These are phyloP conservation scores for Leccinum angustisporum DNA, from an alignment of 1,284 basidiomycete genomes.

Conservation along the genomic window DNA sequence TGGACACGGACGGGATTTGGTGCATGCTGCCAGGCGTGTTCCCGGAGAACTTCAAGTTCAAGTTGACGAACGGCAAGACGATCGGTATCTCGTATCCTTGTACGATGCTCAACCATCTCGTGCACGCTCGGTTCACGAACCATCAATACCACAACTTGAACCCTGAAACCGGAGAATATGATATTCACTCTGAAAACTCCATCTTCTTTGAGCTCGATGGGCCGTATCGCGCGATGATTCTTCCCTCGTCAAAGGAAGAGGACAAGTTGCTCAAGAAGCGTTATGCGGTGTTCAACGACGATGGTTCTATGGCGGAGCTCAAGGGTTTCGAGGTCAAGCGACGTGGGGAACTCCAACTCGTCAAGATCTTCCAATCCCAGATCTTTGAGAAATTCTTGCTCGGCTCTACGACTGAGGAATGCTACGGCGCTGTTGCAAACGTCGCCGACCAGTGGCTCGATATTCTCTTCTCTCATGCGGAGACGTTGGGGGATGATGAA, in stretches of 20 bases:
- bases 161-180: slow-evolving; percentile 80
- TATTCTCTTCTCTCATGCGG: slow-evolving; percentile 86
- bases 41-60: slow-evolving; percentile 98
- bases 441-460: slow-evolving; percentile 98
- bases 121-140: slow-evolving; percentile 95
- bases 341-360: slow-evolving; percentile 95
- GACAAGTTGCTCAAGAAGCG: slow-evolving; percentile 99
- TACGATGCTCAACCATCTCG: slow-evolving; percentile 99
- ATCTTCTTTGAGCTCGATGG: slow-evolving; percentile 99
- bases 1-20: slow-evolving; percentile 99
- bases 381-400: slow-evolving; percentile 98
- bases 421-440: slow-evolving; percentile 91
- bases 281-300: slow-evolving; percentile 99
- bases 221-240: slow-evolving; percentile 98
- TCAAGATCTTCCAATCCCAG: slow-evolving; percentile 99
- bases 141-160: slow-evolving; percentile 97
- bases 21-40: slow-evolving; percentile 99
- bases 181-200: slow-evolving; percentile 94
- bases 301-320: slow-evolving; percentile 94
- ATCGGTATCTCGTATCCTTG: slow-evolving; percentile 97
- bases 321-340: slow-evolving; percentile 99
- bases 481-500: slow-evolving; percentile 86
- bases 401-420: slow-evolving; percentile 90
- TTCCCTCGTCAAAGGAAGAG: slow-evolving; percentile 99
- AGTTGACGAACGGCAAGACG: slow-evolving; percentile 84